Evolutionary conservation across 129 eudicot species (phyloP).

Genomic region (Pseudognaphalium luteoalbum): DNA sequence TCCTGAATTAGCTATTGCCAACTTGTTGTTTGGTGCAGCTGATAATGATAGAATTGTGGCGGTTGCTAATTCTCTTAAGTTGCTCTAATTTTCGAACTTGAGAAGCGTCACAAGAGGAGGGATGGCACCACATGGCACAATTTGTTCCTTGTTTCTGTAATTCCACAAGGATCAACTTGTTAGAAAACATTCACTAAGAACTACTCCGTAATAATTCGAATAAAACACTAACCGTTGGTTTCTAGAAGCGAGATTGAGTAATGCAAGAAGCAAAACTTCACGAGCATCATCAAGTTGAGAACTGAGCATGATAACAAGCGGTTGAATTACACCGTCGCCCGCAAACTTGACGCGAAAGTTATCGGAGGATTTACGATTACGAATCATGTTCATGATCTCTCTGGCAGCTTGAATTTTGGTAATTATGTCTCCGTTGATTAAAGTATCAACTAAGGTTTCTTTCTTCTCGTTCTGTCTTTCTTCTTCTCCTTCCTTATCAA

Average conservation of each 20-base stretch:
- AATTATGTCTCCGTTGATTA: conserved; percentile 42
- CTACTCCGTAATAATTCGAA: too few species aligned
- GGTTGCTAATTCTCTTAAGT: conserved; percentile 66
- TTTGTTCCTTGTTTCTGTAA: conserved; percentile 73
- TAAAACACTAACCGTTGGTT: conserved; percentile 49
- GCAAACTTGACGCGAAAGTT: conserved; percentile 56
- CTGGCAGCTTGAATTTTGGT: conserved; percentile 63
- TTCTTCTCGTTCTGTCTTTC: conserved; percentile 30
- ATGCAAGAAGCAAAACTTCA: conserved; percentile 67
- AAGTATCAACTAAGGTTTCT: conserved; percentile 36
- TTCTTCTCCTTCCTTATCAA: conserved; percentile 24
- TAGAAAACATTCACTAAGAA: background rate
- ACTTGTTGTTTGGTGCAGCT: conserved; percentile 63
- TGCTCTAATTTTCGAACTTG: conserved; percentile 35
- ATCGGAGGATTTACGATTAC: conserved; percentile 52
- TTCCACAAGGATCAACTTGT: background rate
- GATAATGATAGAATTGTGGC: conserved; percentile 78
- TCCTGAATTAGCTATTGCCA: conserved; percentile 57
- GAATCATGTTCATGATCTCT: conserved; percentile 56
- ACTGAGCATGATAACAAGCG: conserved; percentile 59
- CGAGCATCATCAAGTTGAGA: conserved; percentile 40
- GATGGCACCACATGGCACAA: conserved; percentile 70
- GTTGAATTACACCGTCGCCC: conserved; percentile 64
- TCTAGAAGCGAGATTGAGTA: conserved; percentile 70
- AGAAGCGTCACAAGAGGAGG: conserved; percentile 73